Conservation (phyloP, 805 yeast species). For the Ogataea sp. region DNA sequence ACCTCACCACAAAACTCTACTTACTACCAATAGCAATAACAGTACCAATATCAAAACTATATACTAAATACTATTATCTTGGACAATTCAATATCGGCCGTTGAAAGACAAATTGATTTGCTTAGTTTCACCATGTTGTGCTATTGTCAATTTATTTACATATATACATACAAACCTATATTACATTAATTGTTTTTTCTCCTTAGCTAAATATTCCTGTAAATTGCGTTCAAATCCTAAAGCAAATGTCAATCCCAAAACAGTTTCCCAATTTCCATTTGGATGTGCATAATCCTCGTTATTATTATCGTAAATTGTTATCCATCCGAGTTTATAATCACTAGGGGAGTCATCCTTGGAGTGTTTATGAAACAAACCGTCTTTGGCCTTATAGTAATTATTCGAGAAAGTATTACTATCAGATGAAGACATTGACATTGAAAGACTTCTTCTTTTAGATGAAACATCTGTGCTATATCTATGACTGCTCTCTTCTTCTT, state of each 20-base stretch:
- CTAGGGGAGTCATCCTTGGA: slow-evolving; percentile 58
- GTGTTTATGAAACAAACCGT: slow-evolving; percentile 40
- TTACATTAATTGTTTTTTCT: neutral
- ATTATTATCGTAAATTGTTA: slow-evolving; percentile 43
- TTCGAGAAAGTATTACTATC: neutral
- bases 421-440: neutral
- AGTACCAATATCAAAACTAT: too few relatives aligned
- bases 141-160: neutral
- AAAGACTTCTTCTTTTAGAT: neutral
- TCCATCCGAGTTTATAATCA: slow-evolving; percentile 56
- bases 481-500: slow-evolving; percentile 2
- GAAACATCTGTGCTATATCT: neutral
- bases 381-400: slow-evolving; percentile 38
- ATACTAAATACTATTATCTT: too few relatives aligned
- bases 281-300: slow-evolving; percentile 2
- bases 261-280: slow-evolving; percentile 45
- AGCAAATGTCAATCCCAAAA: slow-evolving; percentile 42
- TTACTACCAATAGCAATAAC: too few relatives aligned
- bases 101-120: too few relatives aligned
- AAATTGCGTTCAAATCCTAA: neutral
- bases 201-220: neutral
- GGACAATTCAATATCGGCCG: too few relatives aligned
- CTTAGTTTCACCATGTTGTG: neutral
- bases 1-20: too few relatives aligned
- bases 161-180: neutral